Evolutionary conservation across 352 stramenopile species (phyloP), one percentile per base, ranked within the genome.

Genomic region (Phytophthora sansomeana): DNA sequence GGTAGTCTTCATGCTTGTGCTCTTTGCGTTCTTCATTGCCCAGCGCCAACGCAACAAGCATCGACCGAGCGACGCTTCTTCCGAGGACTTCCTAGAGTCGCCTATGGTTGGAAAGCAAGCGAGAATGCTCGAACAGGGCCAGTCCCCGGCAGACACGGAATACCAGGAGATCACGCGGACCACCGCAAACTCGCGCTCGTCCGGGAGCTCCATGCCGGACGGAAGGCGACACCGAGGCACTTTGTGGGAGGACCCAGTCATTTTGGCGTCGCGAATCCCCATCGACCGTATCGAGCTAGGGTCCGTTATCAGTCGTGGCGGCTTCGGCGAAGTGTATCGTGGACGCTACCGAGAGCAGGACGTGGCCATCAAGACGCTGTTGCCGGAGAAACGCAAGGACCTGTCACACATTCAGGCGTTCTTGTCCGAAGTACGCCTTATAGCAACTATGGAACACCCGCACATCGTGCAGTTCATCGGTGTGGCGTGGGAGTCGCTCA

Each of bases 401-500:
- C 35, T 84, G 48, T 9, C 32, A 11, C 58, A 79, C 35, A 81
- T 84, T 17, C 59, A 81, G 33, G 48, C 43, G 7, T 84, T 84
- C 53, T 36, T 84, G 56, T 46, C 54, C 14, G 79, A 87, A 52
- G 79, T 85, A 50, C 67, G 76, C 6, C 53, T 82, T 10, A 57
- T 76, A 29, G 67, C 72, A 6, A 64, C 72, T 8, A 69, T 87
- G 48, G 74, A 79, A 6, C 79, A 85, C 36, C 79, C 76, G 4
- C 64, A 82, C 41, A 81, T 87, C 13, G 72, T 85, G n/a, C n/a
- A n/a, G n/a, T n/a, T n/a, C n/a, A n/a, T 85, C 1, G 78, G 78
- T 1, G 78, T 87, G 26, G 78, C 76, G 7, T 85, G 77, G 72
- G 74, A 82, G 38, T 74, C 74, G n/a, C 56, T 84, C 1, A 75